Percentiles rank a stretch among this genome's conserved stretches.
phyloP scores from a whole-genome alignment of 1,139 yeast genomes.

The Debaryomyces sp. region DNA sequence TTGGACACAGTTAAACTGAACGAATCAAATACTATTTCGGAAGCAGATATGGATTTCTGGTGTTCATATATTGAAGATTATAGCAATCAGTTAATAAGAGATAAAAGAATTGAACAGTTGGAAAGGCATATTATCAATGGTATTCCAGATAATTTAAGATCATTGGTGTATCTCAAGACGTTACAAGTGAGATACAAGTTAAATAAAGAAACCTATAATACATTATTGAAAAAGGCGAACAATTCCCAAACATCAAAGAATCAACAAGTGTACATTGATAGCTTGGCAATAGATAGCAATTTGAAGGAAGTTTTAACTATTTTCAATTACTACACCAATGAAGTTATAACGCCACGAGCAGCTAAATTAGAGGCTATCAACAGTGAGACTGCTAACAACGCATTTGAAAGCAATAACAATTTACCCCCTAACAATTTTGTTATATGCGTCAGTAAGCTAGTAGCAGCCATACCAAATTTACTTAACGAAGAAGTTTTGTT shows the following conservation, averaged over 20 bases:
- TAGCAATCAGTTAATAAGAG: constrained; percentile 21
- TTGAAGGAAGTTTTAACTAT: constrained; percentile 34
- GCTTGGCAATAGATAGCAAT: constrained; percentile 21
- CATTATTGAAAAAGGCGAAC: constrained; percentile 34
- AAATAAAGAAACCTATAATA: constrained; percentile 33
- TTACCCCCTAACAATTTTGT: constrained; percentile 29
- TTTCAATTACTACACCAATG: constrained; percentile 37
- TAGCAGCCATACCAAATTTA: constrained; percentile 25
- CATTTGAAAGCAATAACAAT: constrained; percentile 14
- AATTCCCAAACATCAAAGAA: constrained; percentile 16
- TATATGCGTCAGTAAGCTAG: constrained; percentile 22
- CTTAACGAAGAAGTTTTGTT: constrained; percentile 35
- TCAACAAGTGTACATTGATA: constrained; percentile 23
- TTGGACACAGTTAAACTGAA: constrained; percentile 9
- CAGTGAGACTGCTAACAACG: constrained; percentile 11
- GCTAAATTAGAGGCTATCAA: constrained; percentile 18
- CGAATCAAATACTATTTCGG: constrained; percentile 5
- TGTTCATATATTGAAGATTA: constrained; percentile 23
- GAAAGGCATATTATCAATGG: constrained; percentile 35
- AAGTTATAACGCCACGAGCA: constrained; percentile 18
- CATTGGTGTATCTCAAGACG: constrained; percentile 35
- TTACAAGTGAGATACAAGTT: constrained; percentile 36
- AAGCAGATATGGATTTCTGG: constrained; percentile 26
- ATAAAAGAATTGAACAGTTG: constrained; percentile 22
- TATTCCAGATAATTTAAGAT: constrained; percentile 34